These are phyloP conservation scores for Prunus armeniaca DNA, from an alignment of 306 rosid species.

Conservation along the genomic window DNA sequence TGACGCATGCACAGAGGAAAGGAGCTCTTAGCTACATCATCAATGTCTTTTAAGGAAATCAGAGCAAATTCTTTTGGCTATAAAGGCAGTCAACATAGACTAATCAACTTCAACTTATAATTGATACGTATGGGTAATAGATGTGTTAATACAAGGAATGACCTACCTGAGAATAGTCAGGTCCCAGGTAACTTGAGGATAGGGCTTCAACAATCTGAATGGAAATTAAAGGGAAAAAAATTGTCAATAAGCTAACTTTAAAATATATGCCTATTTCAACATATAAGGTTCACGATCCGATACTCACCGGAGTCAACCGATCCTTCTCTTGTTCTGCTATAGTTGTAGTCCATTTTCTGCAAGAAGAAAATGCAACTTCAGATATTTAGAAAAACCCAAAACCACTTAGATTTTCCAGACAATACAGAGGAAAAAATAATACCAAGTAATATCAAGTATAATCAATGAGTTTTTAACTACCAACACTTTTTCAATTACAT, in stretches of 20 bases:
- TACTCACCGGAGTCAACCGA: slow-evolving; percentile 86
- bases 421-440: slow-evolving; percentile 10
- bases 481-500: slow-evolving; percentile 4
- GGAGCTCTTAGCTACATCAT: slow-evolving; percentile 77
- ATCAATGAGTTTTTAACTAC: background rate
- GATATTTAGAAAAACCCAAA: slow-evolving; percentile 15
- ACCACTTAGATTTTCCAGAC: slow-evolving; percentile 3
- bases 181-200: slow-evolving; percentile 82
- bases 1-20: slow-evolving; percentile 97
- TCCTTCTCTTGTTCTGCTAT: slow-evolving; percentile 72
- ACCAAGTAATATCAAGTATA: background rate
- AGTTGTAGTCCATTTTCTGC: slow-evolving; percentile 91
- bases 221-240: background rate
- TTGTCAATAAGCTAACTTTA: slow-evolving; percentile 29
- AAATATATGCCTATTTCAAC: slow-evolving; percentile 1
- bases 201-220: slow-evolving; percentile 88
- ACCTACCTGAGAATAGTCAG: slow-evolving; percentile 86
- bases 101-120: slow-evolving; percentile 21
- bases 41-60: slow-evolving; percentile 72
- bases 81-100: slow-evolving; percentile 27
- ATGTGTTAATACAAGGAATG: slow-evolving; percentile 13
- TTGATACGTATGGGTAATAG: slow-evolving; percentile 4
- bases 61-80: slow-evolving; percentile 74
- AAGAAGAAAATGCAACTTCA: slow-evolving; percentile 33
- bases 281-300: slow-evolving; percentile 15